Evolutionary conservation across 2,329 filamentous ascomycete species (phyloP), one percentile per base, ranked within the genome.

Genomic region (Ophiognomonia clavigignenti-juglandacearum): DNA sequence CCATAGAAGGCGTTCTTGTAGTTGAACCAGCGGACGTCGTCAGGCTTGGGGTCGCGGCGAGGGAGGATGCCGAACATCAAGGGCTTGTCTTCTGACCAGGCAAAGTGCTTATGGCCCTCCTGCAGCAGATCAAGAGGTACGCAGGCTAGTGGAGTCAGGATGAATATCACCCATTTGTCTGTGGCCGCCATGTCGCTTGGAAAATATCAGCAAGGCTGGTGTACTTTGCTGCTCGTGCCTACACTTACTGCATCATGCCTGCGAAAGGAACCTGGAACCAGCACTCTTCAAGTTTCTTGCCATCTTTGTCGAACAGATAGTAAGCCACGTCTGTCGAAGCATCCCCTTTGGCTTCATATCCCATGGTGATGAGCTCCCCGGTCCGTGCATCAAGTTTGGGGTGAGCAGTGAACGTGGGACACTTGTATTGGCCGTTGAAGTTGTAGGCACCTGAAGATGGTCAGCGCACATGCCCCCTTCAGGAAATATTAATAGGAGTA

Each of bases 321-420:
- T 48, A 48, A 0, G 66, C 67, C 29, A 75, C 62, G 45, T 74
- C 69, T 16, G 59, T 61, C 1, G 62, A 55, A 2, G 64, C 67
- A 41, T 72, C 58, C 2, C 66, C 65, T 6, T 71, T 71, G 0
- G 71, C 68, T 52, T 73, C 71, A 46, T 75, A 76, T 2, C 73
- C 73, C 53, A 74, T 74, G 26, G 70, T 72, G n/a, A 75, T 58
- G 71, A 77, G 73, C 58, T 75, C 73, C 4, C 71, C 69, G 6
- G 71, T 75, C 13, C 63, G 62, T 0, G 73, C 72, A 55, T 76
- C 73, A 45, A 75, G 65, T 57, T 76, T 76, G 2, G 73, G 73
- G 53, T 77, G 73, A 0, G 73, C 73, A 0, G 73, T 74, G 53
- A 76, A 47, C 73, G 71, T 75, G 1, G 69, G 67, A 6, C 62